Percentiles rank a stretch among this genome's conserved stretches.
These are phyloP conservation scores for Tetrapisispora fleetii DNA, from an alignment of 805 yeast species.

Conservation along the genomic window DNA sequence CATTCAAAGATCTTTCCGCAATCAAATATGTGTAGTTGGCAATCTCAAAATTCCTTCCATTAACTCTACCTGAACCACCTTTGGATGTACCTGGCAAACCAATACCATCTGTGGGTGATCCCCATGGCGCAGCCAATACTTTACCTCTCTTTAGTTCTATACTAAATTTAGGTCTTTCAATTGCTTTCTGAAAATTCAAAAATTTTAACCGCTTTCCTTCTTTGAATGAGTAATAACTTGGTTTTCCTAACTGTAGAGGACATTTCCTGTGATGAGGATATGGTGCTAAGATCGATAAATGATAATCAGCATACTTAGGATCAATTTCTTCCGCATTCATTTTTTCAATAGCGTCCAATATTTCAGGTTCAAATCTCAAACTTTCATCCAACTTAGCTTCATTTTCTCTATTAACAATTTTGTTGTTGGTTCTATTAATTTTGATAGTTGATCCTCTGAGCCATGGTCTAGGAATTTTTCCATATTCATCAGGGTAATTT, in stretches of 20 bases:
- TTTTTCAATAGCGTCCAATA: slow-evolving; percentile 12
- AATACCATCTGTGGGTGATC: slow-evolving; percentile 42
- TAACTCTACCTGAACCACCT: slow-evolving; percentile 71
- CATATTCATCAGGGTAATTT: slow-evolving; percentile 40
- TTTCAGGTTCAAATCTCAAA: slow-evolving; percentile 38
- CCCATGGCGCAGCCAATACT: slow-evolving; percentile 65
- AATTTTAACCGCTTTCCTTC: slow-evolving; percentile 55
- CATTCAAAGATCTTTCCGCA: slow-evolving; percentile 47
- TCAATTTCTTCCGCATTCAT: slow-evolving; percentile 5
- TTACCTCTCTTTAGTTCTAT: slow-evolving; percentile 80
- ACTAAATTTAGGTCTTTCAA: slow-evolving; percentile 70
- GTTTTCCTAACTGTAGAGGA: slow-evolving; percentile 74
- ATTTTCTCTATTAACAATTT: slow-evolving; percentile 18
- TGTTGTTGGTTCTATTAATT: not conserved
- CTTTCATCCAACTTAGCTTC: slow-evolving; percentile 38
- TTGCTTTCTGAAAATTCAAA: slow-evolving; percentile 64
- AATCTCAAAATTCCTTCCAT: slow-evolving; percentile 58
- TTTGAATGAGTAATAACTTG: slow-evolving; percentile 47
- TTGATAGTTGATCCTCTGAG: slow-evolving; percentile 38
- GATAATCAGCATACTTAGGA: slow-evolving; percentile 33
- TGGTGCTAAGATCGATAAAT: slow-evolving; percentile 71
- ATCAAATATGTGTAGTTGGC: slow-evolving; percentile 70
- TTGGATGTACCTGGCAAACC: slow-evolving; percentile 36
- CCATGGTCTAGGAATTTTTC: slow-evolving; percentile 65
- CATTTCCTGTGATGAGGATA: slow-evolving; percentile 82